phyloP scores from a whole-genome alignment of 148 eudicot genomes.

The Bassia scoparia region DNA sequence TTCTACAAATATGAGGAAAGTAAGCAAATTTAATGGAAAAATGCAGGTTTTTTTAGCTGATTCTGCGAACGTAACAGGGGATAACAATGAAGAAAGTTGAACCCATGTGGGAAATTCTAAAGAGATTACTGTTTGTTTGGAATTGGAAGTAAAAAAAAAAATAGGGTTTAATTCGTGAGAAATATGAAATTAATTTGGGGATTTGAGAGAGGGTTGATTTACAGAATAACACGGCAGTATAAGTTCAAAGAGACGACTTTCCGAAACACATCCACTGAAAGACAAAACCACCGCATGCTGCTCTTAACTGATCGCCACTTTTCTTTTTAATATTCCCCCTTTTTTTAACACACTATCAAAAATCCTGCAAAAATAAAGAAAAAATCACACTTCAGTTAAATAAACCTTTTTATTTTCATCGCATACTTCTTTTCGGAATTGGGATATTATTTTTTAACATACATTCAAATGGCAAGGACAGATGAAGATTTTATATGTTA shows the following conservation, averaged over 20 bases:
- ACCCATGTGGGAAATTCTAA: conserved; percentile 50
- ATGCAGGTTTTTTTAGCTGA: conserved; percentile 51
- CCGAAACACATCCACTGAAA: conserved; percentile 71
- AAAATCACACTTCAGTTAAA: background rate
- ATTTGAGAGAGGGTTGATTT: conserved; percentile 21
- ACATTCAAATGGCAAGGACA: no score
- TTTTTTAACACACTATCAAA: background rate
- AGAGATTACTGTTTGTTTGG: background rate
- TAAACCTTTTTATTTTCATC: no score
- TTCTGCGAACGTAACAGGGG: conserved; percentile 66
- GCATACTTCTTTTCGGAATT: no score
- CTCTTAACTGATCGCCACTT: conserved; percentile 28
- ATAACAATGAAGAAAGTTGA: conserved; percentile 63
- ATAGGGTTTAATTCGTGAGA: background rate
- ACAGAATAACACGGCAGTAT: conserved; percentile 86
- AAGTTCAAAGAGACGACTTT: conserved; percentile 66
- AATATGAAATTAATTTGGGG: background rate
- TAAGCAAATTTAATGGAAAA: background rate
- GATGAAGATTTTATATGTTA: no score
- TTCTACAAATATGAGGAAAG: background rate
- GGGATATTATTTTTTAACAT: no score
- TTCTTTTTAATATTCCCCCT: background rate
- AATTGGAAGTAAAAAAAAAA: background rate
- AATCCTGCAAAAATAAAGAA: conserved; percentile 27
- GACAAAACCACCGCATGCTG: conserved; percentile 86